A percentile compares a stretch with the other conserved stretches of the same genome.
These are phyloP conservation scores for Globomyces sp. DNA, from an alignment of 371 early-diverging fungal species.

Conservation along the genomic window DNA sequence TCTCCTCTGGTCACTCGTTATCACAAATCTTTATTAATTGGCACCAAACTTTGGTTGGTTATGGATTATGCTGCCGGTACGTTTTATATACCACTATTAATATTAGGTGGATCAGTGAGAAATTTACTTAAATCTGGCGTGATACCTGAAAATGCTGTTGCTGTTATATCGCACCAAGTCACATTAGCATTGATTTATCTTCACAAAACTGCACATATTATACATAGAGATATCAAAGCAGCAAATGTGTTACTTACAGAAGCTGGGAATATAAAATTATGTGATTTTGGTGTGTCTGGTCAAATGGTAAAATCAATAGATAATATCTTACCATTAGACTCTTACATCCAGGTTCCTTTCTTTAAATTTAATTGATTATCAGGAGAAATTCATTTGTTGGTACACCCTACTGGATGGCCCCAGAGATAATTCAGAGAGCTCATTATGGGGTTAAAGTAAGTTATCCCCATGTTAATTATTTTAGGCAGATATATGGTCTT, in stretches of 20 bases:
- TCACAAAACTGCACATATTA: conserved; percentile 87
- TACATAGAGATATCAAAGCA: conserved; percentile 96
- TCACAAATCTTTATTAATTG: conserved; percentile 86
- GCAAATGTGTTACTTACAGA: conserved; percentile 53
- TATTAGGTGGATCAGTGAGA: conserved; percentile 81
- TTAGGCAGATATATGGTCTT: conserved; percentile 62
- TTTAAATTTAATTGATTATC: neutral
- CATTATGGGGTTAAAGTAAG: conserved; percentile 6
- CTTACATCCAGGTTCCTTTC: conserved; percentile 21
- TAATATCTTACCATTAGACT: conserved; percentile 33
- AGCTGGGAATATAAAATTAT: conserved; percentile 48
- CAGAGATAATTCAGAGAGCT: conserved; percentile 50
- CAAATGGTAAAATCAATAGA: conserved; percentile 35
- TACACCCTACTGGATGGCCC: conserved; percentile 52
- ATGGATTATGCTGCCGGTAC: conserved; percentile 89
- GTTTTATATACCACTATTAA: too few relatives aligned
- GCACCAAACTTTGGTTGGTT: conserved; percentile 94
- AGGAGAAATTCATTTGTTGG: conserved; percentile 43
- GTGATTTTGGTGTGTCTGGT: conserved; percentile 62
- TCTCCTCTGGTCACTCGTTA: conserved; percentile 92
- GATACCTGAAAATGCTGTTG: conserved; percentile 84
- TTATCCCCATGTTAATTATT: conserved; percentile 35
- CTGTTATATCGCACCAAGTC: conserved; percentile 84
- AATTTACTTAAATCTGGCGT: conserved; percentile 80
- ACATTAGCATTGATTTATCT: conserved; percentile 86